Base-by-base conservation (phyloP, 2,329 filamentous ascomycete genomes). In the Botrytis pseudocinerea region DNA sequence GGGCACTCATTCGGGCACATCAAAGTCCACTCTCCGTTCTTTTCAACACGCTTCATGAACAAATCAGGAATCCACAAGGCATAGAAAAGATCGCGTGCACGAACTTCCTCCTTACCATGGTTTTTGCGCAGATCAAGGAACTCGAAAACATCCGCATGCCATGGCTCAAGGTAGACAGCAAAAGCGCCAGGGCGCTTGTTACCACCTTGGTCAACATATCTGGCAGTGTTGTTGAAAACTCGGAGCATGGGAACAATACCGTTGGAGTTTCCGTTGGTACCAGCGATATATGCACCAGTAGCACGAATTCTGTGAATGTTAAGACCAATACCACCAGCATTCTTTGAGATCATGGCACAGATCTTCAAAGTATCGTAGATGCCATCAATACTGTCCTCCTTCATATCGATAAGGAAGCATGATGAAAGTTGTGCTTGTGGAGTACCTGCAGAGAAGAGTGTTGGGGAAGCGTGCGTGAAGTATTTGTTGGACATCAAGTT, bases 341-440 rank as follows among this genome's bases (percentile, higher is more conserved):
- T 98, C 90, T 99, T 99, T 81, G 96, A 99, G 84, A 99, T 99
- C 94, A 99, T 95, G 78, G 96, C 96, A 85, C 96, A 99, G 1
- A 94, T 98, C 90, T 99, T 99, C 79, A 99, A 89, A 28, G 96
- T 99, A 82, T 99, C 96, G 81, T 99, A 99, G 82, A 99, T 99
- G 78, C 96, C 96, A 78, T 99, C 96, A 81, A 99, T 99, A 84
- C 95, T 98, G 85, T 99, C 96, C 69, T 97, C 95, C 87, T 98
- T 99, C 92, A 99, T 98, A 84, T 98, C 96, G 78, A 99, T 94
- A 72, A 99, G 88, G 90, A 99, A 99, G 88, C 96, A 99, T 25
- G 96, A 99, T 4, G 96, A 97, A 79, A 99, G 87, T 85, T 99
- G 96, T 62, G 94, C 91, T 80, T 96, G 92, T 62, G 96, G 96